Evolutionary conservation across 768 basidiomycete species (phyloP), one percentile per base, ranked within the genome.

Genomic region (Mycena vulgaris): DNA sequence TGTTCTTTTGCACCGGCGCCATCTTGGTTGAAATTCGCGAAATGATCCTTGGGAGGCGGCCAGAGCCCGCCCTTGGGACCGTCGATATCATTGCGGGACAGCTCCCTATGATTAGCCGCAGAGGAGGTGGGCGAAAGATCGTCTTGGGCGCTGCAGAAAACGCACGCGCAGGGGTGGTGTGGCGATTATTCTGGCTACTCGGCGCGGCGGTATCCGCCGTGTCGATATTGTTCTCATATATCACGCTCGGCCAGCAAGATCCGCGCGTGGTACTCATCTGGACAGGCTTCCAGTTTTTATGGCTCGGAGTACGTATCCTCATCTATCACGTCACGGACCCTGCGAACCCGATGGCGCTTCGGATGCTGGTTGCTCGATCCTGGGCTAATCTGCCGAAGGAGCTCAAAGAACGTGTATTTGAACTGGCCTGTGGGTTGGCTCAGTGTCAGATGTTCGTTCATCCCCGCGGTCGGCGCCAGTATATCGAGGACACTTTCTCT

Each of bases 261-360:
- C 42, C 42, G 10, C 19, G 42, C 42, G 21, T 5, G 21, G 10
- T 77, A 6, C 31, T 71, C n/a, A 47, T 72, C 21, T 79, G 78
- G 77, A 53, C 59, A 0, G 72, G 45, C 5, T 79, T 78, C 57
- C 78, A 79, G 66, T 37, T 69, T 21, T 55, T 75, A 1, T 79
- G 77, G 78, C 71, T 78, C 28, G 60, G 59, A 5, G 61, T 68
- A 23, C 74, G 78, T 25, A 59, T 75, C 19, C 21, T 77, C 16
- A 40, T 78, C 11, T 72, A 75, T 58, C 71, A 77, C 59, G 33
- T 75, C 60, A 45, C 71, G 23, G 71, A 74, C 4, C 53, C 70
- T 13, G 40, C 70, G 6, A 42, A 70, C n/a, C 56, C 51, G 21
- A 45, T 64, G 25, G 21, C 42, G 42, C 42, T 21, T 45, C 42